These are phyloP conservation scores for Solanum lignicaule DNA, from an alignment of 257 asterid genomes.

Conservation along the genomic window DNA sequence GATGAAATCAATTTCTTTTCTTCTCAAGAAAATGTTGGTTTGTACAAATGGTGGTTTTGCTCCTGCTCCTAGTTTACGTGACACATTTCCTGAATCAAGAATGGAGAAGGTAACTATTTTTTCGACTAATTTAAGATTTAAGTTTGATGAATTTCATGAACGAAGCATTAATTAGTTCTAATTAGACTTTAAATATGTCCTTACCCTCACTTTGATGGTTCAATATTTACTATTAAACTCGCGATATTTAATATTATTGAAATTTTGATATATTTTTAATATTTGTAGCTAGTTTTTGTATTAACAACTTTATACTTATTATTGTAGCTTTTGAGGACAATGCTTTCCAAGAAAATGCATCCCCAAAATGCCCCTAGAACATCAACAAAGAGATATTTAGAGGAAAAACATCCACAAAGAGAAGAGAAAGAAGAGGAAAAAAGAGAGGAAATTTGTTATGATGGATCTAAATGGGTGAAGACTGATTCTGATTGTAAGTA, in stretches of 20 bases:
- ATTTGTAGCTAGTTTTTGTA: background rate
- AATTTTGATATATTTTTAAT: background rate
- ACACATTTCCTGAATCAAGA: conserved; percentile 72
- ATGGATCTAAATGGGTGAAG: conserved; percentile 67
- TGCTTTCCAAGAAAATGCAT: conserved; percentile 58
- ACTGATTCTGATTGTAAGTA: conserved; percentile 87
- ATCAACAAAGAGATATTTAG: conserved; percentile 41
- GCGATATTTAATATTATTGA: background rate
- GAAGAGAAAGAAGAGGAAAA: conserved; percentile 31
- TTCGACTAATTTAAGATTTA: background rate
- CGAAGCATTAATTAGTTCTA: background rate
- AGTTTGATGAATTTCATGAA: background rate
- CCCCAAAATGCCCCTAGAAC: conserved; percentile 41
- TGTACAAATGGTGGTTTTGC: conserved; percentile 57
- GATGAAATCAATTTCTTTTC: conserved; percentile 62
- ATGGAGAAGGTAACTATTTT: conserved; percentile 71
- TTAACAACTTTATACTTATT: background rate
- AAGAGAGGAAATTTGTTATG: background rate
- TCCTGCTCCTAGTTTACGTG: conserved; percentile 50
- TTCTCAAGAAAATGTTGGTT: conserved; percentile 64
- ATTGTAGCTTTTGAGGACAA: conserved; percentile 66
- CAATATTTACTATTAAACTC: background rate
- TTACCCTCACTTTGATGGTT: background rate
- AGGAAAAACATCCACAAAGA: conserved; percentile 12
- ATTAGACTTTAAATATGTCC: background rate